These are phyloP conservation scores for Colletotrichum trifolii DNA, from an alignment of 2,329 filamentous ascomycete species.

Conservation along the genomic window DNA sequence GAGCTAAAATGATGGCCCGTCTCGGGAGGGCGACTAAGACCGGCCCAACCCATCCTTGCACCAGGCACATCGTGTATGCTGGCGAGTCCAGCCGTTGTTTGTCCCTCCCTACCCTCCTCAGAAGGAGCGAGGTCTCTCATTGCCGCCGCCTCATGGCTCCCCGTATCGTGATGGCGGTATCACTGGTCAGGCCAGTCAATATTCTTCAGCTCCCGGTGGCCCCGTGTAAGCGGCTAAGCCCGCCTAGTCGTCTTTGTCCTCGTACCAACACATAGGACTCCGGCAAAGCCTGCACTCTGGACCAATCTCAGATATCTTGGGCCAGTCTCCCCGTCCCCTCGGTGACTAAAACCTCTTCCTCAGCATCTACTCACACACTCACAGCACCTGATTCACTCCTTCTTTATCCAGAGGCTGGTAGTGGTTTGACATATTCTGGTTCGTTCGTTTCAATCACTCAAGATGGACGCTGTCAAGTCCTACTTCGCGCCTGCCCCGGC, in stretches of 20 bases:
- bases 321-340: slow-evolving; percentile 19
- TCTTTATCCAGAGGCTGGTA: slow-evolving; percentile 26
- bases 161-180: slow-evolving; percentile 15
- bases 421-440: slow-evolving; percentile 27
- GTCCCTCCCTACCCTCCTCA: slow-evolving; percentile 4
- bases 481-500: slow-evolving; percentile 33
- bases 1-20: slow-evolving; percentile 23
- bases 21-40: slow-evolving; percentile 22
- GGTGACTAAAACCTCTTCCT: background rate
- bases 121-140: slow-evolving; percentile 5
- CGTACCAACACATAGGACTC: background rate
- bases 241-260: slow-evolving; percentile 27
- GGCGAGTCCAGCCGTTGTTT: slow-evolving; percentile 18
- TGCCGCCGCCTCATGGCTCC: slow-evolving; percentile 24
- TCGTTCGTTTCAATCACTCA: slow-evolving; percentile 28
- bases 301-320: slow-evolving; percentile 30
- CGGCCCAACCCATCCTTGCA: slow-evolving; percentile 18
- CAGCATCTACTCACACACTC: slow-evolving; percentile 13
- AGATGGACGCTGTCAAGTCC: slow-evolving; percentile 37
- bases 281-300: slow-evolving; percentile 7
- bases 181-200: slow-evolving; percentile 20
- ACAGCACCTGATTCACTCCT: slow-evolving; percentile 3
- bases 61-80: slow-evolving; percentile 9
- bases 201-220: slow-evolving; percentile 29
- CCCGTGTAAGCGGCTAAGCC: slow-evolving; percentile 23